phyloP scores from a whole-genome alignment of 1,284 basidiomycete genomes.

The Mrakiaceae sp. region DNA sequence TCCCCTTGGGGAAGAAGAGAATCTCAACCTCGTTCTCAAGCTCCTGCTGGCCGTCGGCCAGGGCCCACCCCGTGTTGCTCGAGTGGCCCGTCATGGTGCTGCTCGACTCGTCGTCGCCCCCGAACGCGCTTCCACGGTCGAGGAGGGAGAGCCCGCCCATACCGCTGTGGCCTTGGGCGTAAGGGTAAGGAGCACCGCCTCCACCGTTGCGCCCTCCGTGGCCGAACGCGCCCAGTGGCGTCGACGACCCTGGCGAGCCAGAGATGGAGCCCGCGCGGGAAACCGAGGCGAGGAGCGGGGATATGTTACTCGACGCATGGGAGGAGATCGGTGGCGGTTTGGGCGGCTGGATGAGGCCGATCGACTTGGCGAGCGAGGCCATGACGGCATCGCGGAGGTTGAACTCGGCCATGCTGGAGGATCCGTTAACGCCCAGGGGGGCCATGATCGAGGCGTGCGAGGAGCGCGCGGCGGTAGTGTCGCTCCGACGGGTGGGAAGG shows the following conservation, averaged over 20 bases:
- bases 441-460: too few species aligned
- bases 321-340: too few species aligned
- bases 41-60: slow-evolving; percentile 44
- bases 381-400: slow-evolving; percentile 90
- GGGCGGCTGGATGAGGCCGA: slow-evolving; percentile 81
- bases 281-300: slow-evolving; percentile 21
- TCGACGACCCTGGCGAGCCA: slow-evolving; percentile 24
- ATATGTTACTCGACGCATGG: too few species aligned
- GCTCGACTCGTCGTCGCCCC: slow-evolving; percentile 38
- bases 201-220: background rate
- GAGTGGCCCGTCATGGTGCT: slow-evolving; percentile 37
- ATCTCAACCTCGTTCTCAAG: slow-evolving; percentile 96
- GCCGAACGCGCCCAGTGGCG: slow-evolving; percentile 3
- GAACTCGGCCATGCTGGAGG: slow-evolving; percentile 42
- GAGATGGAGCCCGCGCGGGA: slow-evolving; percentile 27
- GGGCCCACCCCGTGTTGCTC: slow-evolving; percentile 6
- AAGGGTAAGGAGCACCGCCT: slow-evolving; percentile 55
- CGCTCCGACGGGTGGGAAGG: background rate
- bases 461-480: background rate
- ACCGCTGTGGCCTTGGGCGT: too few species aligned
- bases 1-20: slow-evolving; percentile 79
- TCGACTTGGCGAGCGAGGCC: slow-evolving; percentile 94
- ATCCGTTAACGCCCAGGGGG: too few species aligned
- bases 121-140: slow-evolving; percentile 43
- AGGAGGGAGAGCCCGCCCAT: slow-evolving; percentile 65